A percentile compares a stretch with the other conserved stretches of the same genome.
These are phyloP conservation scores for Hyaloscypha variabilis DNA, from an alignment of 495 filamentous ascomycete species.

Conservation along the genomic window DNA sequence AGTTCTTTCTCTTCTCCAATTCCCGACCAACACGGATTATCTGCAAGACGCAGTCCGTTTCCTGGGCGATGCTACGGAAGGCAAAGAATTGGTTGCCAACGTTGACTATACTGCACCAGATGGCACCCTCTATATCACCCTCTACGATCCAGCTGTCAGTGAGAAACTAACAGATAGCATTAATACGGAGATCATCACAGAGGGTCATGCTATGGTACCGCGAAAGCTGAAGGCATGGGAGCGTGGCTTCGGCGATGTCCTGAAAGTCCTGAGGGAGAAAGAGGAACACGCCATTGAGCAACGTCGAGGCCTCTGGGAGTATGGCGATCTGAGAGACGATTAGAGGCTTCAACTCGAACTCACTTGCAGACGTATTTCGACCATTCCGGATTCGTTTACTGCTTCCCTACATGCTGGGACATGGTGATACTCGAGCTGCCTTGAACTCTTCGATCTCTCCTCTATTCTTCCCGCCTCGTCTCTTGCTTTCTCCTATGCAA, in stretches of 20 bases:
- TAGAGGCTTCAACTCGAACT: slow-evolving; percentile 1
- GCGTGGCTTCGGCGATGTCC: slow-evolving; percentile 66
- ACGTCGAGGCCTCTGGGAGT: slow-evolving; percentile 93
- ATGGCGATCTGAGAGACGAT: slow-evolving; percentile 92
- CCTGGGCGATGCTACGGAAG: slow-evolving; percentile 65
- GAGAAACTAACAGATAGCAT: slow-evolving; percentile 66
- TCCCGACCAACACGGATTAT: slow-evolving; percentile 79
- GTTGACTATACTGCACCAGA: slow-evolving; percentile 80
- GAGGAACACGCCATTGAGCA: slow-evolving; percentile 76
- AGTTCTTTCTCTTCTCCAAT: slow-evolving; percentile 83
- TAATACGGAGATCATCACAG: slow-evolving; percentile 80
- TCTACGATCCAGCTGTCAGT: slow-evolving; percentile 71
- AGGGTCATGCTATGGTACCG: slow-evolving; percentile 88
- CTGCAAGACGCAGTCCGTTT: slow-evolving; percentile 74
- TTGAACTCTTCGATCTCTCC: not conserved
- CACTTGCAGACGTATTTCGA: not conserved
- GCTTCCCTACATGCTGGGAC: no score
- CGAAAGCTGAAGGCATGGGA: slow-evolving; percentile 91
- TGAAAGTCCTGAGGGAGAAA: slow-evolving; percentile 66
- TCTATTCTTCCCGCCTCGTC: not conserved
- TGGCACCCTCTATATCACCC: slow-evolving; percentile 77
- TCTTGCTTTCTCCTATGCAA: not conserved
- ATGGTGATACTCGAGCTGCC: not conserved
- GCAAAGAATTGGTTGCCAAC: slow-evolving; percentile 80
- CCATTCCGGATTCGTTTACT: not conserved